Evolutionary conservation across 768 basidiomycete genomes (phyloP), one percentile per base, ranked within the genome.

Genomic region (Lactarius pseudohatsudake): DNA sequence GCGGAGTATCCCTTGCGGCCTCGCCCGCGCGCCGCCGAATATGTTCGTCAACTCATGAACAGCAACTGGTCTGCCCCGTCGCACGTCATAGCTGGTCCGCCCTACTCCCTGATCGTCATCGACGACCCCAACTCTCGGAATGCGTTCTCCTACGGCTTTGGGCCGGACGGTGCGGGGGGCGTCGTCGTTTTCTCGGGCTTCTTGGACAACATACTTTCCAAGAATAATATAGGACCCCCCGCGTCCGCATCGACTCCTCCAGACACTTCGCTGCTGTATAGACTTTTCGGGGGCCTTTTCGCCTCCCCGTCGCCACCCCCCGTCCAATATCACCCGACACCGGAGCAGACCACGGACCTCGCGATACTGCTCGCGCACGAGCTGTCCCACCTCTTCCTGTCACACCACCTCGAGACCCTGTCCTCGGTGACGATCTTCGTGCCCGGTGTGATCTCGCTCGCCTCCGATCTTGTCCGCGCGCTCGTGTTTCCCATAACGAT

Each of bases 101-200:
- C 94, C 0, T 98, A 96, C 74, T 91, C 92, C 40, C 79, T 99
- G 7, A 82, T 99, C 54, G 75, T 99, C n/a, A 86, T 96, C 56
- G 92, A 98, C 59, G 87, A 88, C 67, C 88, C 92, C 0, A 89
- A 92, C 66, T 81, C 86, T 2, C 83, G 86, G 10, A 99, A 98
- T 73, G 96, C 97, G 1, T 97, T 99, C 76, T 92, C 91, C 1
- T 98, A 96, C 74, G 96, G 96, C 1, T 98, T 98, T 70, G 94
- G 94, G 15, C 90, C 92, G 3, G 86, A 94, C 72, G 91, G 92
- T 43, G 92, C 89, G 0, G 95, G 94, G 65, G 96, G 97, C 7
- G 85, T 99, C 65, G 96, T 98, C 62, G 86, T 99, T 10, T 98
- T 93, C 76, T 92, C 92, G 15, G 96, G 96, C 6, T 93, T 98